phyloP scores from a whole-genome alignment of 2,329 filamentous ascomycete genomes.

The Sporothrix luriei region DNA sequence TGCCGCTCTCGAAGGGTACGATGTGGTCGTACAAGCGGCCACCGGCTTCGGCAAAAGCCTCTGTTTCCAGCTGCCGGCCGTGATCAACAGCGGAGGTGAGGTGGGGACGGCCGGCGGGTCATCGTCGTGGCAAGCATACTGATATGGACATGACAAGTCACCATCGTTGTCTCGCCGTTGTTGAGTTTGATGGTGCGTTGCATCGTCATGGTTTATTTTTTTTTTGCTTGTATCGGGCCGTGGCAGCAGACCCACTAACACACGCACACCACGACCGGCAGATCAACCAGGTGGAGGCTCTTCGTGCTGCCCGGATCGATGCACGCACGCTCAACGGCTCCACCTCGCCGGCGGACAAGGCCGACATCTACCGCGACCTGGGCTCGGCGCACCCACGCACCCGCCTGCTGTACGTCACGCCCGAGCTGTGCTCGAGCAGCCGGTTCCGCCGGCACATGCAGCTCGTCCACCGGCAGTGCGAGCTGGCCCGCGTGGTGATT shows the following conservation, averaged over 20 bases:
- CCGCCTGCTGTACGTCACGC: conserved; percentile 88
- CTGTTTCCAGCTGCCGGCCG: conserved; percentile 88
- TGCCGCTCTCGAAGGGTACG: conserved; percentile 76
- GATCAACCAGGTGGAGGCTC: conserved; percentile 88
- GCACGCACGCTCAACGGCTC: conserved; percentile 88
- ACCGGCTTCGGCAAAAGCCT: conserved; percentile 91
- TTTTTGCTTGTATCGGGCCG: background rate
- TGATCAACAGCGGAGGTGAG: conserved; percentile 74
- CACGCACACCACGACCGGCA: conserved; percentile 42
- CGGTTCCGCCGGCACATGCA: conserved; percentile 74
- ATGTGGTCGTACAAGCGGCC: conserved; percentile 91
- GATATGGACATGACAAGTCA: conserved; percentile 57
- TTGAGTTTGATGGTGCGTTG: conserved; percentile 77
- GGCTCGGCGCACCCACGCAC: conserved; percentile 83
- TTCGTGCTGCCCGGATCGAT: conserved; percentile 72
- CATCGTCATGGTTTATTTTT: background rate
- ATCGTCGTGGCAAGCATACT: background rate
- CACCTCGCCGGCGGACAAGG: conserved; percentile 66
- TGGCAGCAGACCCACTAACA: background rate
- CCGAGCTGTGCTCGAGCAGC: conserved; percentile 79
- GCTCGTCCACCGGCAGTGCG: conserved; percentile 74
- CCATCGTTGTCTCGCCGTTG: conserved; percentile 85
- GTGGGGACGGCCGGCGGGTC: background rate
- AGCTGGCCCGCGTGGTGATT: conserved; percentile 84
- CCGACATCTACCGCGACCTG: conserved; percentile 75